Percentiles rank a stretch among this genome's conserved stretches.
These are phyloP conservation scores for Phytophthora nicotianae DNA, from an alignment of 352 stramenopile species.

Conservation along the genomic window DNA sequence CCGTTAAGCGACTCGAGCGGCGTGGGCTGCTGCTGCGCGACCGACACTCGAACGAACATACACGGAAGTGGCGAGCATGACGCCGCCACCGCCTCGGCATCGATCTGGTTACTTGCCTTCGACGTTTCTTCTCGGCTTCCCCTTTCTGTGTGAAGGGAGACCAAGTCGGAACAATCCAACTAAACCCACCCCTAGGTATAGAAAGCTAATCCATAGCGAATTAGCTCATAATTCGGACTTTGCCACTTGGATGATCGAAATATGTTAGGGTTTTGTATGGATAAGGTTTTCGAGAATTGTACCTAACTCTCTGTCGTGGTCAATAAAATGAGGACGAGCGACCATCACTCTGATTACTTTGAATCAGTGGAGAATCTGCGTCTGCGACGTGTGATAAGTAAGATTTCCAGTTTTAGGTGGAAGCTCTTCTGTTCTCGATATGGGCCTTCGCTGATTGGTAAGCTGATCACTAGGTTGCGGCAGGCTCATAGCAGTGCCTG, in stretches of 20 bases:
- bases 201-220: slow-evolving; percentile 1
- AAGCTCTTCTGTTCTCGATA: background rate
- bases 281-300: slow-evolving; percentile 26
- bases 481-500: background rate
- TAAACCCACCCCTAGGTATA: slow-evolving; percentile 24
- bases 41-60: slow-evolving; percentile 6
- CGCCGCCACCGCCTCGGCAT: background rate
- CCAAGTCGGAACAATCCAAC: slow-evolving; percentile 34
- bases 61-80: background rate
- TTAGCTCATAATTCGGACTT: slow-evolving; percentile 9
- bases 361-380: slow-evolving; percentile 26
- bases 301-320: slow-evolving; percentile 14
- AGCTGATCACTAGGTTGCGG: background rate
- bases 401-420: background rate
- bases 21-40: slow-evolving; percentile 1
- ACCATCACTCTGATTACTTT: slow-evolving; percentile 42
- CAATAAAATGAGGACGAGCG: slow-evolving; percentile 26
- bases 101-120: slow-evolving; percentile 40
- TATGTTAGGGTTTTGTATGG: slow-evolving; percentile 8
- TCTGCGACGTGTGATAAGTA: slow-evolving; percentile 1
- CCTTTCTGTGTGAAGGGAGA: slow-evolving; percentile 42
- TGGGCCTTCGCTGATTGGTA: background rate
- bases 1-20: slow-evolving; percentile 6
- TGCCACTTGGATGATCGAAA: background rate
- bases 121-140: slow-evolving; percentile 47